Evolutionary conservation across 129 eudicot species (phyloP).

Genomic region (Silybum marianum): DNA sequence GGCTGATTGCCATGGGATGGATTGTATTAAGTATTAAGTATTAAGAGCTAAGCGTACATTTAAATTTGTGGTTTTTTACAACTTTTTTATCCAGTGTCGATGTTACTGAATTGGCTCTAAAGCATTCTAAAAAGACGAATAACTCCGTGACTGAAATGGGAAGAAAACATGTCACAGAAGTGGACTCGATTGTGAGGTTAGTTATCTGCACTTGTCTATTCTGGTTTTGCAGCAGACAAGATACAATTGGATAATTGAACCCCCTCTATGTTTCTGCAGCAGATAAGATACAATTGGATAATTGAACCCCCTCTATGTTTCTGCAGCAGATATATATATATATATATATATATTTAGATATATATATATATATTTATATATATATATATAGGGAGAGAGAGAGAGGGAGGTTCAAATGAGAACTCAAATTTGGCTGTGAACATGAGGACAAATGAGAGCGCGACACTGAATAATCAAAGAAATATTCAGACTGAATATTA

Average conservation of each 20-base stretch:
- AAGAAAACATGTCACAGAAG: conserved; percentile 41
- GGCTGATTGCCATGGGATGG: not conserved
- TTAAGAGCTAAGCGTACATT: not conserved
- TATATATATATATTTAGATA: too few relatives aligned
- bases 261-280: not conserved
- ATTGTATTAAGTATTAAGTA: not conserved
- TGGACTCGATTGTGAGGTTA: conserved; percentile 57
- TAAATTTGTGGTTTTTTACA: not conserved
- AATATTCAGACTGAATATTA: too few relatives aligned
- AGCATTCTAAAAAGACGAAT: conserved; percentile 51
- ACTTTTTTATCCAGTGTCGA: conserved; percentile 46
- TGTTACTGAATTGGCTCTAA: conserved; percentile 52
- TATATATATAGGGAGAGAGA: not conserved
- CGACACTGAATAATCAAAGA: too few relatives aligned
- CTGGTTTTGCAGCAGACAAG: not conserved
- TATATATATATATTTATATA: too few relatives aligned
- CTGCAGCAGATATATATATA: too few relatives aligned
- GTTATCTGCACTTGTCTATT: not conserved
- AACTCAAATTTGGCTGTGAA: too few relatives aligned
- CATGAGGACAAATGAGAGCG: too few relatives aligned
- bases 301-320: not conserved
- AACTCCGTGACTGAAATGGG: conserved; percentile 53
- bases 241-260: not conserved
- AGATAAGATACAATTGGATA: not conserved
- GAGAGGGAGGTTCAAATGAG: too few relatives aligned